Conservation (phyloP, 768 basidiomycete species). For the Hericium erinaceus region DNA sequence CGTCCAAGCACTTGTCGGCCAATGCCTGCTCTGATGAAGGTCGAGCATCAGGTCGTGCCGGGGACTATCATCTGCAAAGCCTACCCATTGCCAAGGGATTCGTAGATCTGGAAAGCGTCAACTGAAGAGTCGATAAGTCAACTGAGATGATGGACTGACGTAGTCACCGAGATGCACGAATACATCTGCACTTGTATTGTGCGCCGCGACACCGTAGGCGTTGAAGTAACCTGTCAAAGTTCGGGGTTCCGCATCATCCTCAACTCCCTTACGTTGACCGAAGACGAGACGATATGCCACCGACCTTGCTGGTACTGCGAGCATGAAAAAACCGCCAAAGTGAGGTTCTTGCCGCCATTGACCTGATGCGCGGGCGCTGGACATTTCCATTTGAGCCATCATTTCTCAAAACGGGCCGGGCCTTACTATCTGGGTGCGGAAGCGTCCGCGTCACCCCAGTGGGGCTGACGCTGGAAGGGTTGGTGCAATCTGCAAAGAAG, state of each 20-base stretch:
- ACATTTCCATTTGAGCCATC: neutral
- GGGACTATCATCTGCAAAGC: neutral
- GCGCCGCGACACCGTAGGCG: constrained; percentile 48
- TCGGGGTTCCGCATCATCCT: neutral
- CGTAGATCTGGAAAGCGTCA: constrained; percentile 33
- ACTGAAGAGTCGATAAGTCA: neutral
- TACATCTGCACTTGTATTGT: constrained; percentile 41
- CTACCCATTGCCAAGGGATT: constrained; percentile 29
- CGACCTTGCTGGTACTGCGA: constrained; percentile 43
- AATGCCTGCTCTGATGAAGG: constrained; percentile 30
- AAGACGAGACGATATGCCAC: neutral
- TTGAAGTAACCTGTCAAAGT: constrained; percentile 42
- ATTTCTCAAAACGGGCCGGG: neutral
- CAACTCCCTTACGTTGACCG: neutral
- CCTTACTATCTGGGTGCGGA: constrained; percentile 35
- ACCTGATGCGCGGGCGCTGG: constrained; percentile 37
- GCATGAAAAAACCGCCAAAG: constrained; percentile 52
- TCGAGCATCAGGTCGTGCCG: neutral
- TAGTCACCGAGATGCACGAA: constrained; percentile 56
- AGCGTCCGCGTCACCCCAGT: constrained; percentile 45
- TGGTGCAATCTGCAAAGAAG: constrained; percentile 46
- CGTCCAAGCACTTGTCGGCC: constrained; percentile 41
- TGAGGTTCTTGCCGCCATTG: constrained; percentile 43
- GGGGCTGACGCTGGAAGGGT: constrained; percentile 32
- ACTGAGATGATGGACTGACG: constrained; percentile 21